Evolutionary conservation across 2,329 filamentous ascomycete genomes (phyloP), one percentile per base, ranked within the genome.

Genomic region (Coniochaeta sp.): DNA sequence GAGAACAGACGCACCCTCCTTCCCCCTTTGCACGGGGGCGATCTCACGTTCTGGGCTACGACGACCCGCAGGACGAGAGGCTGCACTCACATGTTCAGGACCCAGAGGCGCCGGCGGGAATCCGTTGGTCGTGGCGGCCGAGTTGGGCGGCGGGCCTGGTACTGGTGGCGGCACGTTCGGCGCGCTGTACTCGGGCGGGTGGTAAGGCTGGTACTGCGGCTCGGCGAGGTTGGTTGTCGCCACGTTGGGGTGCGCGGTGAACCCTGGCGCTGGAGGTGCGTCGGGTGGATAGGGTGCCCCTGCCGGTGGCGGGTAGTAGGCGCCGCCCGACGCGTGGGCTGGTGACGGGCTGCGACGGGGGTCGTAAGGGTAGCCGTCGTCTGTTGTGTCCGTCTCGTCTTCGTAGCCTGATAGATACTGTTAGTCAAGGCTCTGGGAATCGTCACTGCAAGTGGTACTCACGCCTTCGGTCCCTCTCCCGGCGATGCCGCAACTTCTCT

Each of bases 281-380:
- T 35, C 38, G 26, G 45, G 48, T 31, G 45, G 45, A 26, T 6
- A 22, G 45, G 45, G 18, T 18, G 27, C 33, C n/a, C 30, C 35
- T 38, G 26, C 51, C 46, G 45, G 40, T 3, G 72, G 71, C 3
- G 71, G 72, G 53, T 74, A 77, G 59, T 70, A 77, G 14, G 71
- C 71, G 12, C 76, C 76, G n/a, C 76, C 76, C 2, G 76, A 79
- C 4, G 75, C 75, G 51, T 69, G 74, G 3, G 74, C 72, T 1
- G 76, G 76, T 3, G 76, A 79, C 6, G 71, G 69, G 4, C 69
- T 65, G 10, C 68, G 69, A 3, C 50, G 53, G 18, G 63, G 61
- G 50, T 65, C 62, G 42, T 66, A 61, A 35, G 69, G 62, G 55
- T 71, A 67, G 16, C 53, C 60, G 26, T 68, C 65, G 6, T 28